These are phyloP conservation scores for Kodamaea sp. DNA, from an alignment of 1,139 yeast species.

Conservation along the genomic window DNA sequence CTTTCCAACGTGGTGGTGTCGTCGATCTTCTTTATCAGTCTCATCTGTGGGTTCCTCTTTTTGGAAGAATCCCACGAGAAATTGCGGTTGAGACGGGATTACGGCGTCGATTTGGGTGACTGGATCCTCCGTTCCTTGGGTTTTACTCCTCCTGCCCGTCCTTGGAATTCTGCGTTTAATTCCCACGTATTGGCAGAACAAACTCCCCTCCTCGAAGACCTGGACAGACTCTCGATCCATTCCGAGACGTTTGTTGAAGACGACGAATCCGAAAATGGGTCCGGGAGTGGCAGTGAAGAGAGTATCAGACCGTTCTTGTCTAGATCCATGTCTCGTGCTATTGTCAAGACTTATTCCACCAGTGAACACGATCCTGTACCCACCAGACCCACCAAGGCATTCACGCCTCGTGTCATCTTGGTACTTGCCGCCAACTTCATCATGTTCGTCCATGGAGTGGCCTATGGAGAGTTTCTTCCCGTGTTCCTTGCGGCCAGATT, in stretches of 20 bases:
- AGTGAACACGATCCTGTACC: neutral
- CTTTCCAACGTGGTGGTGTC: slow-evolving; percentile 58
- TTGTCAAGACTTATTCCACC: neutral
- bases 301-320: neutral
- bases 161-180: slow-evolving; percentile 24
- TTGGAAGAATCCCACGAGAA: slow-evolving; percentile 60
- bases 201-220: slow-evolving; percentile 7
- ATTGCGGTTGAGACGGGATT: slow-evolving; percentile 42
- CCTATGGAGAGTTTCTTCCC: slow-evolving; percentile 60
- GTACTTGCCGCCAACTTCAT: slow-evolving; percentile 45
- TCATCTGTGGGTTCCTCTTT: slow-evolving; percentile 47
- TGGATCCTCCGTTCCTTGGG: slow-evolving; percentile 36
- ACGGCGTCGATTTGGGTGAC: slow-evolving; percentile 56
- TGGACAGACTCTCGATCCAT: neutral
- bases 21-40: slow-evolving; percentile 37
- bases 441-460: slow-evolving; percentile 52
- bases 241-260: neutral
- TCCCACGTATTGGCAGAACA: slow-evolving; percentile 5
- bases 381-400: slow-evolving; percentile 7
- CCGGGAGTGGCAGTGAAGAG: too few species aligned
- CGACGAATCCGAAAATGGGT: neutral
- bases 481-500: slow-evolving; percentile 56
- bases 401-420: slow-evolving; percentile 40
- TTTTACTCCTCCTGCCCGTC: slow-evolving; percentile 27
- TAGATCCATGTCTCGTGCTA: neutral